Conservation (phyloP, 176 grass and related monocot species). For the Oryza punctata region DNA sequence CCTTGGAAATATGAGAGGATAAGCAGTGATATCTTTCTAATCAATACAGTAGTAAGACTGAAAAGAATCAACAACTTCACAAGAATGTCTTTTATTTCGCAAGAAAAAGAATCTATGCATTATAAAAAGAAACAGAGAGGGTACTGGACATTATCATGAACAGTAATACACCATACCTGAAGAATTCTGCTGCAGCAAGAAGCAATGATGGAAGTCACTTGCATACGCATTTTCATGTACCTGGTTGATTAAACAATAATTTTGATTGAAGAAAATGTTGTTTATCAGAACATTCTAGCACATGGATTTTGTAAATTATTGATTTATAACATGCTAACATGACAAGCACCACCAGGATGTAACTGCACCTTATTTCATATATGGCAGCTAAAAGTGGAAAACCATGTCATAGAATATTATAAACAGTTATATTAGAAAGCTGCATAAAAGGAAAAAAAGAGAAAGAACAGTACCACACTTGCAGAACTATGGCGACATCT, state of each 20-base stretch:
- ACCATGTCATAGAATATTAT: neutral
- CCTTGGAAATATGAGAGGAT: neutral
- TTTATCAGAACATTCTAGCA: conserved; percentile 8
- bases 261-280: conserved; percentile 8
- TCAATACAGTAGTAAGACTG: neutral
- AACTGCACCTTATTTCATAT: conserved; percentile 2
- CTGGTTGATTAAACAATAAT: conserved; percentile 43
- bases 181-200: conserved; percentile 64
- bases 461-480: conserved; percentile 65
- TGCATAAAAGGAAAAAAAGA: neutral
- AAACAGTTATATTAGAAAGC: neutral
- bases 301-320: neutral
- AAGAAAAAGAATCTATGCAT: neutral
- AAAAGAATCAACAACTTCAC: neutral
- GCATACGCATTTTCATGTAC: conserved; percentile 96
- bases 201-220: conserved; percentile 96
- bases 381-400: neutral
- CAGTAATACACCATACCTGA: conserved; percentile 47
- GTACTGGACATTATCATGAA: neutral
- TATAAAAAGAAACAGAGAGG: neutral
- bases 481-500: conserved; percentile 92
- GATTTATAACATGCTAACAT: neutral
- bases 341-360: conserved; percentile 2
- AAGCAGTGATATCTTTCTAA: neutral
- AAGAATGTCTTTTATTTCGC: neutral